These are phyloP conservation scores for Hypoxylon sp. DNA, from an alignment of 2,329 filamentous ascomycete species.

Conservation along the genomic window DNA sequence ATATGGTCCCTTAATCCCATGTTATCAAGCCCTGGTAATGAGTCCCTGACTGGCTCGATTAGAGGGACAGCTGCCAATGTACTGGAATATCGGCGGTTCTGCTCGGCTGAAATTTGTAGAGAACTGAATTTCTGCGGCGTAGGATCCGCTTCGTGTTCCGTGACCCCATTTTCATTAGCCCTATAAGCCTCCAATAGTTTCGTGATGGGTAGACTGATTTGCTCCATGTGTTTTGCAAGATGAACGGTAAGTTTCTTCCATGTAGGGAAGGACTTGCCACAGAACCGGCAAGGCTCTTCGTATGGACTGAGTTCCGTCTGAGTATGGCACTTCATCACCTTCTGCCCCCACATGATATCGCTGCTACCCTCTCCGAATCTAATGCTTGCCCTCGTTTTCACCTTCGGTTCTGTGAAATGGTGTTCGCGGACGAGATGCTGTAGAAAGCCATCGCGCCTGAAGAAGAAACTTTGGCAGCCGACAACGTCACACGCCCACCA, in stretches of 20 bases:
- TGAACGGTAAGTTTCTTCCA: not conserved
- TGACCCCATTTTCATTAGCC: not conserved
- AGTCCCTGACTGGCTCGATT: not conserved
- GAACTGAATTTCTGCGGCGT: not conserved
- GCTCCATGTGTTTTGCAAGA: constrained; percentile 7
- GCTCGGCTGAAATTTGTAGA: not conserved
- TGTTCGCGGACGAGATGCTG: constrained; percentile 1
- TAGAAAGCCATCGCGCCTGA: not conserved
- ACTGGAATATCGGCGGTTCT: not conserved
- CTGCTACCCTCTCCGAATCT: not conserved
- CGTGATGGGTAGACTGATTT: not conserved
- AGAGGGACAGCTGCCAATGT: not conserved
- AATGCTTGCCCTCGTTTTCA: not conserved
- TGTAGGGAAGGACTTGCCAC: not conserved
- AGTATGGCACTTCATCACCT: not conserved
- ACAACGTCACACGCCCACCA: not conserved
- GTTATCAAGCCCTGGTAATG: not conserved
- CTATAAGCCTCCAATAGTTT: not conserved
- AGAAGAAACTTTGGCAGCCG: not conserved
- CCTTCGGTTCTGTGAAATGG: not conserved
- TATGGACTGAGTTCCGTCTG: not conserved
- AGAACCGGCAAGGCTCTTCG: not conserved
- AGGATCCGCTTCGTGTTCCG: not conserved
- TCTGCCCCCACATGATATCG: not conserved
- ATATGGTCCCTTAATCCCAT: not conserved